Percentiles rank a stretch among this genome's conserved stretches.
phyloP scores from a whole-genome alignment of 108 stramenopile species.

The Cylindrotheca closterium region DNA sequence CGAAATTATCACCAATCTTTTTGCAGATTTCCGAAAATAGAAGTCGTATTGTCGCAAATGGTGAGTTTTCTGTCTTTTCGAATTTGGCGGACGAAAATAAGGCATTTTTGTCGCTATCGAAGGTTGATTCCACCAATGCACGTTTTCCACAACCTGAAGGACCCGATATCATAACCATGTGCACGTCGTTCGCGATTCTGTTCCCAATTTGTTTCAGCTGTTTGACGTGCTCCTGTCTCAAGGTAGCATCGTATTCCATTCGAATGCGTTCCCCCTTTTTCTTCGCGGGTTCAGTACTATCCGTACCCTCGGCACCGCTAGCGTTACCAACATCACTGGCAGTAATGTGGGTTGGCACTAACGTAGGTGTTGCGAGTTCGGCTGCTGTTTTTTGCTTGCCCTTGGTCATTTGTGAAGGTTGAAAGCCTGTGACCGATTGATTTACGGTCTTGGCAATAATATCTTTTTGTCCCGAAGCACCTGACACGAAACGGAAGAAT shows the following conservation, averaged over 20 bases:
- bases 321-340: too few relatives aligned
- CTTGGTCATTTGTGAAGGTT: too few relatives aligned
- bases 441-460: not conserved
- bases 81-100: constrained; percentile 1
- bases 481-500: constrained; percentile 43
- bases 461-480: not conserved
- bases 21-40: constrained; percentile 3
- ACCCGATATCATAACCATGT: not conserved
- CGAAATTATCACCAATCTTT: not conserved
- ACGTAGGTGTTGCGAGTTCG: too few relatives aligned
- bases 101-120: not conserved
- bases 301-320: too few relatives aligned
- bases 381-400: too few relatives aligned
- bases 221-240: not conserved
- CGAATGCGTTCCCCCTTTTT: not conserved
- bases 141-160: constrained; percentile 6
- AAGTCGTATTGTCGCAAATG: constrained; percentile 1
- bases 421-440: not conserved
- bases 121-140: not conserved
- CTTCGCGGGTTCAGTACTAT: not conserved
- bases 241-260: not conserved
- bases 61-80: not conserved
- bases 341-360: too few relatives aligned
- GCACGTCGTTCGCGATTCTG: not conserved
- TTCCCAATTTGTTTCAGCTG: not conserved